These are phyloP conservation scores for Geosmithia flava DNA, from an alignment of 2,329 filamentous ascomycete genomes.

Conservation along the genomic window DNA sequence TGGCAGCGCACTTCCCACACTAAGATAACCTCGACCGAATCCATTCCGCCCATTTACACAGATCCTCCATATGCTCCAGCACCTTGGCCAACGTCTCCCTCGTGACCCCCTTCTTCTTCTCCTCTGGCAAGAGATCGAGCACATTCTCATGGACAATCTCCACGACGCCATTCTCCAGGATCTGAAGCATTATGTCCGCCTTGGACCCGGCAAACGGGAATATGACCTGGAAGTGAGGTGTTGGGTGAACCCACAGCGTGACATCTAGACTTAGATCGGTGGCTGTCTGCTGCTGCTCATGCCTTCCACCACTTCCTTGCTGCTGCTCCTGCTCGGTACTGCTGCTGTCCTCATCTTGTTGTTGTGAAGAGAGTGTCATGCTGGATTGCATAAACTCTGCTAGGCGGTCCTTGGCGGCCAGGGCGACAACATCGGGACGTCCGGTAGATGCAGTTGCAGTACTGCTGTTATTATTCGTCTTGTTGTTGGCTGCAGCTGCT, in stretches of 20 bases:
- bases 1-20: too few relatives aligned
- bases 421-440: background rate
- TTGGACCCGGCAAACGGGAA: constrained; percentile 38
- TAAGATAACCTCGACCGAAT: constrained; percentile 25
- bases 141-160: constrained; percentile 46
- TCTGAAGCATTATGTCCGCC: constrained; percentile 43
- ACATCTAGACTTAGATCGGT: constrained; percentile 31
- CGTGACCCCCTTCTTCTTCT: constrained; percentile 19
- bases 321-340: background rate
- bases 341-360: background rate
- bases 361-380: background rate
- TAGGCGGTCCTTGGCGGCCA: constrained; percentile 14
- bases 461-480: background rate
- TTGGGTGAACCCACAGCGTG: constrained; percentile 36
- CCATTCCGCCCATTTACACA: constrained; percentile 42
- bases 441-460: background rate
- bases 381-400: constrained; percentile 14
- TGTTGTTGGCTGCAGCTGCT: background rate
- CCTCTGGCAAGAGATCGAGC: constrained; percentile 11
- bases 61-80: constrained; percentile 37
- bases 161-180: constrained; percentile 47
- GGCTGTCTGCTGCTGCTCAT: background rate
- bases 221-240: constrained; percentile 36
- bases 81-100: constrained; percentile 29
- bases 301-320: background rate